A percentile compares a stretch with the other conserved stretches of the same genome.
Conservation (phyloP, 306 rosid genomes). For the Gastrolobium villosum region DNA sequence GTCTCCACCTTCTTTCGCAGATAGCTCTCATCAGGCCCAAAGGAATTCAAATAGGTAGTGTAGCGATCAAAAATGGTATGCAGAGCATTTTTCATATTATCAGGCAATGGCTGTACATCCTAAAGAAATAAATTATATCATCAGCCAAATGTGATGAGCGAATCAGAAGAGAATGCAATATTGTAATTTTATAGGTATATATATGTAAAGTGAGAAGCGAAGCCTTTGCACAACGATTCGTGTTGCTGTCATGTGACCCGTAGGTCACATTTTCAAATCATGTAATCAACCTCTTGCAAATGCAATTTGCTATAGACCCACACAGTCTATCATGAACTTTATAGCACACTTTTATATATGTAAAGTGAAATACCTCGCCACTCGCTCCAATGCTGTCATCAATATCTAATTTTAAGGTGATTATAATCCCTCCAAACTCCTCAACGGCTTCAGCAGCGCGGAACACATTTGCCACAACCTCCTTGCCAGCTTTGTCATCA, state of each 20-base stretch:
- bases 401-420: slow-evolving; percentile 75
- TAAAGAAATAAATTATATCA: slow-evolving; percentile 47
- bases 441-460: slow-evolving; percentile 86
- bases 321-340: no score
- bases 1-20: slow-evolving; percentile 93
- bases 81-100: slow-evolving; percentile 69
- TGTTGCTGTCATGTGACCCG: no score
- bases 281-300: no score
- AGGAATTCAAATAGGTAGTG: slow-evolving; percentile 80
- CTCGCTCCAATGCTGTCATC: slow-evolving; percentile 84
- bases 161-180: slow-evolving; percentile 12
- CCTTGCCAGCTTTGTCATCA: slow-evolving; percentile 78
- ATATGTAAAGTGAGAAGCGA: no score
- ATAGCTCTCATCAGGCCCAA: slow-evolving; percentile 83
- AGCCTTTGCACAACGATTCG: no score
- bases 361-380: slow-evolving; percentile 76
- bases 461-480: slow-evolving; percentile 68
- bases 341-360: neutral
- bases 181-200: slow-evolving; percentile 1
- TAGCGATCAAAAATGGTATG: slow-evolving; percentile 70
- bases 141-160: slow-evolving; percentile 21
- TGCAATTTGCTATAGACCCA: no score
- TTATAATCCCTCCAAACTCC: slow-evolving; percentile 80
- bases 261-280: no score
- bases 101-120: slow-evolving; percentile 78